Evolutionary conservation across 1,284 basidiomycete species (phyloP), one percentile per base, ranked within the genome.

Genomic region (Trametes sp.): DNA sequence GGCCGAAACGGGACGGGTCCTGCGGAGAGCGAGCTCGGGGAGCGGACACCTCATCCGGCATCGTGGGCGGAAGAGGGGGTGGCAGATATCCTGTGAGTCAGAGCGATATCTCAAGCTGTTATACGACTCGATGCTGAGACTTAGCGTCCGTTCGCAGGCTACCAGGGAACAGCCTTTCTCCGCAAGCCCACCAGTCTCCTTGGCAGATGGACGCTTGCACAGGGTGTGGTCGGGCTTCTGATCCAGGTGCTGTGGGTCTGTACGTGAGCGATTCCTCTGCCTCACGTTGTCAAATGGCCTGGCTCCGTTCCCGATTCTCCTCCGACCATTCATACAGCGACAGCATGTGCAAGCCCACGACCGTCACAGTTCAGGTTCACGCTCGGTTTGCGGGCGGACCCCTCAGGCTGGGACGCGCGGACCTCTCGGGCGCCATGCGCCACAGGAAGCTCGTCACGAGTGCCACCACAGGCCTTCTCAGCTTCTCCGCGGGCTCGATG

Each of bases 201-300:
- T 51, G 49, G 33, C 49, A 51, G 49, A 51, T 51, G 45, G n/a
- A 29, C 49, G n/a, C 31, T 35, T 21, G 49, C 49, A 35, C 33
- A 35, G 31, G n/a, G 21, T 50, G 48, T 23, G 49, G 49, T 35
- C 16, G 14, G 21, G 11, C 16, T 35, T 51, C 49, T 51, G 49
- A 51, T 51, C 4, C 48, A 10, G 6, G n/a, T 35, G 31, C 21
- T 21, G 13, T 10, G n/a, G 48, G 7, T 51, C 28, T n/a, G 31
- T 19, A 5, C 49, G 21, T 23, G 33, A 24, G 31, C 31, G 49
- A 14, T 24, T 2, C 21, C 31, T 31, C 24, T 4, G 42, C 21
- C 10, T 2, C 13, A 10, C 45, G 24, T 16, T 16, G 24, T 46
- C 14, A 26, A 7, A 19, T 46, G 14, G 16, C 45, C 23, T 46